A percentile compares a stretch with the other conserved stretches of the same genome.
Conservation (phyloP, 495 filamentous ascomycete genomes). For the Parathielavia appendiculata region DNA sequence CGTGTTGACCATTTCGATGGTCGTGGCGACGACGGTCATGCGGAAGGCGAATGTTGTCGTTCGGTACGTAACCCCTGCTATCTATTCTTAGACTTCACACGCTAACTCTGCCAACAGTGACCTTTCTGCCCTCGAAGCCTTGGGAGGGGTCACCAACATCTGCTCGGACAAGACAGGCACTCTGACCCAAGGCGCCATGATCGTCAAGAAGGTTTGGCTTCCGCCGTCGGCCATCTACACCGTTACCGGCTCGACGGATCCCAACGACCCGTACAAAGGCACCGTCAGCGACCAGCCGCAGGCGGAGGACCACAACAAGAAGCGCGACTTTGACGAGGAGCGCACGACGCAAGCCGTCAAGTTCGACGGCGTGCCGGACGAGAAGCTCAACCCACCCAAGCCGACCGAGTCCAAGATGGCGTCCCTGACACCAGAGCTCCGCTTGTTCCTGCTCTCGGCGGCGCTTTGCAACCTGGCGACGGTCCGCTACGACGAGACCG, state of each 20-base stretch:
- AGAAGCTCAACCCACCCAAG: slow-evolving; percentile 35
- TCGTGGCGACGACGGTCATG: slow-evolving; percentile 74
- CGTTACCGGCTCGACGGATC: slow-evolving; percentile 53
- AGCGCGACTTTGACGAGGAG: slow-evolving; percentile 47
- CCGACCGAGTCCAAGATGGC: slow-evolving; percentile 26
- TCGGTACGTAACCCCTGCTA: slow-evolving; percentile 35
- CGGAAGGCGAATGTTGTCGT: slow-evolving; percentile 70
- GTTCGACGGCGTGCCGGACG: slow-evolving; percentile 46
- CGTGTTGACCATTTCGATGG: slow-evolving; percentile 69
- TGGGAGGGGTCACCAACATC: slow-evolving; percentile 82
- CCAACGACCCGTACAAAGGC: slow-evolving; percentile 56
- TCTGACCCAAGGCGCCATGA: slow-evolving; percentile 71
- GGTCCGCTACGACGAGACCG: slow-evolving; percentile 53
- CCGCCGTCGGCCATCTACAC: slow-evolving; percentile 54
- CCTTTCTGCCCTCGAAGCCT: slow-evolving; percentile 72
- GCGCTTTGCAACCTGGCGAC: slow-evolving; percentile 74
- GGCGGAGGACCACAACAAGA: slow-evolving; percentile 21
- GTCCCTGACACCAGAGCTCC: slow-evolving; percentile 46
- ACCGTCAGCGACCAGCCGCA: slow-evolving; percentile 26
- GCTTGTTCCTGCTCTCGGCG: slow-evolving; percentile 62
- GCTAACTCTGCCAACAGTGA: slow-evolving; percentile 30
- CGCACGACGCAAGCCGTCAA: slow-evolving; percentile 49
- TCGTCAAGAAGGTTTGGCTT: slow-evolving; percentile 76
- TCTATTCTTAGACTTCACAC: background rate
- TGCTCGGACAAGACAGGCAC: slow-evolving; percentile 88